Evolutionary conservation across 495 filamentous ascomycete species (phyloP).

Genomic region (Penicillium goetzii): DNA sequence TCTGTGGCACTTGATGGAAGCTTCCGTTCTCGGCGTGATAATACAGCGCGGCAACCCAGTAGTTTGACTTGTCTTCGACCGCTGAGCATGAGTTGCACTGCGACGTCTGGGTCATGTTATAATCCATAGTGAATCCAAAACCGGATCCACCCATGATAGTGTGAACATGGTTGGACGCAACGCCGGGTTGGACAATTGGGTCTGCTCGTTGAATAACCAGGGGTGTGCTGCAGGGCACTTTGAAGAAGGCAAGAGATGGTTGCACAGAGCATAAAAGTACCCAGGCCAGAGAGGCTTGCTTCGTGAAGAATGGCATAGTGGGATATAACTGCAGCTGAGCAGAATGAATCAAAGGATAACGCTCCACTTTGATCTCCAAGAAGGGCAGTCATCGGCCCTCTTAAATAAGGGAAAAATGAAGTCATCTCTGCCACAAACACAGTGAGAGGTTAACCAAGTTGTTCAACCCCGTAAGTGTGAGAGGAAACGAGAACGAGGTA

Average conservation of each 20-base stretch:
- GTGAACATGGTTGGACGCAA: slow-evolving; percentile 69
- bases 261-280: not conserved
- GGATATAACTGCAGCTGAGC: not conserved
- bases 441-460: not conserved
- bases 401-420: not conserved
- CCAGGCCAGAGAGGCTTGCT: not conserved
- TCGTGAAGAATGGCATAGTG: not conserved
- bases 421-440: not conserved
- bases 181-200: slow-evolving; percentile 66
- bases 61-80: slow-evolving; percentile 71
- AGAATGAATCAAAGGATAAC: not conserved
- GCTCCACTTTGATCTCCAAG: not conserved
- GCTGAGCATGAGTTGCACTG: slow-evolving; percentile 68
- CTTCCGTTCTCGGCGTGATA: slow-evolving; percentile 63
- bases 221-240: not conserved
- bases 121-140: slow-evolving; percentile 66
- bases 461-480: not conserved
- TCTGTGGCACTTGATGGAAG: slow-evolving; percentile 44
- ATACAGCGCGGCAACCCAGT: slow-evolving; percentile 76
- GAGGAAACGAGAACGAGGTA: not conserved
- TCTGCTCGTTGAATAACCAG: slow-evolving; percentile 44
- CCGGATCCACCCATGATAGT: slow-evolving; percentile 75
- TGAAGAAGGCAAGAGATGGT: not conserved
- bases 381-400: not conserved
- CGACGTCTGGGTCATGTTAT: slow-evolving; percentile 58